Conservation (phyloP, 805 yeast species). For the Torulaspora franciscae region DNA sequence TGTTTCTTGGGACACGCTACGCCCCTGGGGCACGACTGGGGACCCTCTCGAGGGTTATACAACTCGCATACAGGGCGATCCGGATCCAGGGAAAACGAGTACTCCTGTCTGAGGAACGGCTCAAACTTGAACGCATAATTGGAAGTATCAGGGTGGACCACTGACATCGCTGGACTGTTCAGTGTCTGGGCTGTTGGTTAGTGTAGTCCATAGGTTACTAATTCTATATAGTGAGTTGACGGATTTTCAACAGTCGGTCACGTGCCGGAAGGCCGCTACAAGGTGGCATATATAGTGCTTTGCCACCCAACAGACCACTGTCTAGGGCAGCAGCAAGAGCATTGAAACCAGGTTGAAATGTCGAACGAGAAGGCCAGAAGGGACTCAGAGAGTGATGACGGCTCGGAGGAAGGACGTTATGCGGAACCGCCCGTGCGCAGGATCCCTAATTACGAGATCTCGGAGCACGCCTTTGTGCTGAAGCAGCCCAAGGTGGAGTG, state of each 20-base stretch:
- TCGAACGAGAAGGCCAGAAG: constrained; percentile 2
- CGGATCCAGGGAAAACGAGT: constrained; percentile 77
- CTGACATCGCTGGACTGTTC: constrained; percentile 30
- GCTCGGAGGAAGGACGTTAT: constrained; percentile 22
- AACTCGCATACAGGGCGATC: constrained; percentile 83
- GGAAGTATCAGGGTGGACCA: constrained; percentile 39
- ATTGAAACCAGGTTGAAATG: not conserved
- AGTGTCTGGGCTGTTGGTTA: not conserved
- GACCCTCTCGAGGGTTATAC: constrained; percentile 50
- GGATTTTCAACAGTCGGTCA: not conserved
- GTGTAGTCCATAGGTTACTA: not conserved
- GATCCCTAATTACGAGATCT: constrained; percentile 76
- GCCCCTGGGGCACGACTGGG: constrained; percentile 72
- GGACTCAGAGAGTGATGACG: constrained; percentile 9
- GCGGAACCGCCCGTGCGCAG: constrained; percentile 35
- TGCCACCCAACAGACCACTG: not conserved
- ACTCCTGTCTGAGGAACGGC: constrained; percentile 74
- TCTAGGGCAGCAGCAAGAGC: not conserved
- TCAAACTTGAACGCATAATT: constrained; percentile 63
- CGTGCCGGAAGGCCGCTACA: not conserved
- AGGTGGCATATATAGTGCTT: not conserved
- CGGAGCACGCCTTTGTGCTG: constrained; percentile 73
- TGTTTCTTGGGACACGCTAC: constrained; percentile 84
- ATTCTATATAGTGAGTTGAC: not conserved
- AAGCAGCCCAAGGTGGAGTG: constrained; percentile 37